Evolutionary conservation across 2,329 filamentous ascomycete genomes (phyloP).

Genomic region (Alternaria burnsii): DNA sequence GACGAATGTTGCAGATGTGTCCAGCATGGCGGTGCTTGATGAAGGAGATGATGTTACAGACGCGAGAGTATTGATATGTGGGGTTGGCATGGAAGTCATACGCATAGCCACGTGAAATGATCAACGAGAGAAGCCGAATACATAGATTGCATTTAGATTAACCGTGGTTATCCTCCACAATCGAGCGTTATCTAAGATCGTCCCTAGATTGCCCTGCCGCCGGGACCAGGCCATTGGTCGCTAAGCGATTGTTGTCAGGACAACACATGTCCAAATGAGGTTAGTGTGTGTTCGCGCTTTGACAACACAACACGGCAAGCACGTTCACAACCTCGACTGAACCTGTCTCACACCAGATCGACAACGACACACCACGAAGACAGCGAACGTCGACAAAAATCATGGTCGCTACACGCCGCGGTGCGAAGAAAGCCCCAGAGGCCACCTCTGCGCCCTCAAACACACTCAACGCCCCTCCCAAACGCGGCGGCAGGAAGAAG

Average conservation of each 20-base stretch:
- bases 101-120: slow-evolving; percentile 19
- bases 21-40: slow-evolving; percentile 57
- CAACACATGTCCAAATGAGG: slow-evolving; percentile 19
- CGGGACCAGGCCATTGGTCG: background rate
- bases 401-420: slow-evolving; percentile 47
- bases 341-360: slow-evolving; percentile 18
- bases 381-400: slow-evolving; percentile 27
- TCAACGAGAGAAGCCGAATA: background rate
- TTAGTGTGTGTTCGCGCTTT: slow-evolving; percentile 26
- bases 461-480: slow-evolving; percentile 45
- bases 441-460: slow-evolving; percentile 30
- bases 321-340: slow-evolving; percentile 23
- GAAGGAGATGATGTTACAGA: background rate
- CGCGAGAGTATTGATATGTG: slow-evolving; percentile 41
- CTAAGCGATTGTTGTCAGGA: slow-evolving; percentile 21
- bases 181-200: background rate
- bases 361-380: slow-evolving; percentile 18
- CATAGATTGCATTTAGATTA: background rate
- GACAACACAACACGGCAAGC: slow-evolving; percentile 35
- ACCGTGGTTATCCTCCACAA: background rate
- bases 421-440: slow-evolving; percentile 37
- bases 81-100: slow-evolving; percentile 48
- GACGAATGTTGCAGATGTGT: slow-evolving; percentile 65
- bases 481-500: slow-evolving; percentile 42
- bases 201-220: background rate